Base-by-base conservation (phyloP, 2,329 filamentous ascomycete genomes). In the Colletotrichum tamarilloi region DNA sequence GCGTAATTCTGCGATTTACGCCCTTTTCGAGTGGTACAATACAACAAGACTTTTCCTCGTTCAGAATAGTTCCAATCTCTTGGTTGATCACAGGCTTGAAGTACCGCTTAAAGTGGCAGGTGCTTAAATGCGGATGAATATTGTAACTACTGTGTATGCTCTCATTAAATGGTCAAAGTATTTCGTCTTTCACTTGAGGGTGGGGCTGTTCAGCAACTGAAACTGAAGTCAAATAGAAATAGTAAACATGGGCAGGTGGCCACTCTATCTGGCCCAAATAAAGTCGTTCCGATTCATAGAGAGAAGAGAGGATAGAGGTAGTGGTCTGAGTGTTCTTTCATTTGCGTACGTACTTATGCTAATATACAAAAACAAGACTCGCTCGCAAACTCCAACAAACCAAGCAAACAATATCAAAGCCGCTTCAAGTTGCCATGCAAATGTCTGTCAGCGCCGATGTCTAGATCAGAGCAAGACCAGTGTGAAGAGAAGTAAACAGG, bases 1-100 rank as follows among this genome's bases (percentile, higher is more conserved):
- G 59, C 66, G 70, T 73, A 73, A 69, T 70, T 73, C 66, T 60
- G 53, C 22, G 70, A 69, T 12, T 69, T 73, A 65, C 66, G 60
- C 70, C 59, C 19, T 28, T 52, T 72, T 52, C 4, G 55, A 73
- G 70, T 65, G 70, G 70, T 66, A 73, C 42, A 62, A 62, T 62
- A 52, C 22, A 70, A 56, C 62, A 65, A 59, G 59, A 59, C 28
- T 59, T 49, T 59, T 49, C 46, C 53, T 72, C 64, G 68, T 67
- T 52, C 55, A 65, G 32, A 32, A 19, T 1, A 8, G 2, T 42
- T 1, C 5, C 38, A 42, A 19, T 42, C 0, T 12, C 38, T 42
- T 16, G 16, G 16, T 42, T 42, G 14, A 16, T 16, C 38, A 16
- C 5, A 42, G 14, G 38, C 38, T 42, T 19, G 2, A 5, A 38